phyloP scores from a whole-genome alignment of 257 asterid genomes.

The Cynanchum wilfordii region DNA sequence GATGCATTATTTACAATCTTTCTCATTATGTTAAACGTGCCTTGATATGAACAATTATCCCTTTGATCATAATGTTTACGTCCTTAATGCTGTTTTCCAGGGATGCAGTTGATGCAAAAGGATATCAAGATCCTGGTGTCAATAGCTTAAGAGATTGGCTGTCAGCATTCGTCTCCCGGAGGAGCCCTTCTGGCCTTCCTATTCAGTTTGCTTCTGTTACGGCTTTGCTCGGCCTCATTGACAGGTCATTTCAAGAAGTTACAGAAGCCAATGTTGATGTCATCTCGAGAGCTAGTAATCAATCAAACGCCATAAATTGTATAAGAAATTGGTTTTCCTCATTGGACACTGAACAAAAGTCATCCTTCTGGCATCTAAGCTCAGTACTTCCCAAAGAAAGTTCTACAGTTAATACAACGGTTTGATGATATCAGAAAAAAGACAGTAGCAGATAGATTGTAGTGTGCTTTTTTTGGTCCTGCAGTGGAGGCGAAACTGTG shows the following conservation, averaged over 20 bases:
- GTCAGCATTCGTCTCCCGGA: conserved; percentile 27
- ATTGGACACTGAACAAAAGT: conserved; percentile 53
- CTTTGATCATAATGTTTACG: not conserved
- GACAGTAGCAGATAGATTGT: not conserved
- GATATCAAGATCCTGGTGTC: conserved; percentile 51
- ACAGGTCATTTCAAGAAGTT: conserved; percentile 44
- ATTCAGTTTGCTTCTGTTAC: conserved; percentile 43
- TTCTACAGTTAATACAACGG: too few species aligned
- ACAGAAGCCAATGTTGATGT: conserved; percentile 23
- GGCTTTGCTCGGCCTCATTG: conserved; percentile 45
- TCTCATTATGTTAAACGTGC: too few species aligned
- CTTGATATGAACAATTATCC: not conserved
- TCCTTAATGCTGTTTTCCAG: conserved; percentile 31
- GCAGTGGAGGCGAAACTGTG: not conserved
- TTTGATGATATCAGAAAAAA: too few species aligned
- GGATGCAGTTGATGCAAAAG: conserved; percentile 55
- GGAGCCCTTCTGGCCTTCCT: conserved; percentile 24
- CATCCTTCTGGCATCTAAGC: conserved; percentile 39
- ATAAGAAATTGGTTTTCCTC: conserved; percentile 59
- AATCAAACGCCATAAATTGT: conserved; percentile 31
- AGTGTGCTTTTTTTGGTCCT: not conserved
- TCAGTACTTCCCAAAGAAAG: not conserved
- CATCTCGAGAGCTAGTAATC: conserved; percentile 20
- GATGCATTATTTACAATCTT: not conserved
- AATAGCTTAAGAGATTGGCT: conserved; percentile 46